Conservation (phyloP, 192 early-diverging fungal genomes). For the Entomortierella beljakovae region DNA sequence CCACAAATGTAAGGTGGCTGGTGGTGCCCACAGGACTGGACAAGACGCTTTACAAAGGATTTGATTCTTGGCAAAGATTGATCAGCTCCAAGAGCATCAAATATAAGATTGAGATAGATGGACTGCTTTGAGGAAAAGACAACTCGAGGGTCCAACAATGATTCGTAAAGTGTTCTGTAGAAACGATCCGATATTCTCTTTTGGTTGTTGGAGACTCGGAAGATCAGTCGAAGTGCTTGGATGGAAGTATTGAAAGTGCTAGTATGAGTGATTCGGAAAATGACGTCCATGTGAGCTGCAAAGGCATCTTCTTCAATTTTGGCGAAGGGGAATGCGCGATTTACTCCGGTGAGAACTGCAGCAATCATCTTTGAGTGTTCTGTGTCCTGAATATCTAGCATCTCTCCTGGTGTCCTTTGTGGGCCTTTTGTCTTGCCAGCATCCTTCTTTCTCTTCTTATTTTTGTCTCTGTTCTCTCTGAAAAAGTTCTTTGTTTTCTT, state of each 20-base stretch:
- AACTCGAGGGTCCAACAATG: slow-evolving; percentile 86
- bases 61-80: slow-evolving; percentile 70
- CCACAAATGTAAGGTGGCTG: slow-evolving; percentile 90
- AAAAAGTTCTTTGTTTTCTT: slow-evolving; percentile 45
- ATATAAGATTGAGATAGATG: slow-evolving; percentile 94
- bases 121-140: slow-evolving; percentile 86
- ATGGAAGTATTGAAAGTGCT: slow-evolving; percentile 94
- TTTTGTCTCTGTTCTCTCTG: slow-evolving; percentile 59
- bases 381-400: slow-evolving; percentile 64
- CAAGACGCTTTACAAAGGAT: slow-evolving; percentile 91
- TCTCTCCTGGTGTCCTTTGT: slow-evolving; percentile 47
- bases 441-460: slow-evolving; percentile 63
- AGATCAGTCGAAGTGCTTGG: slow-evolving; percentile 92
- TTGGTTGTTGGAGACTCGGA: slow-evolving; percentile 69
- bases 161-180: slow-evolving; percentile 92
- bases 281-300: slow-evolving; percentile 85
- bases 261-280: slow-evolving; percentile 92
- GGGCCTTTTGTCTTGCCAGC: slow-evolving; percentile 51
- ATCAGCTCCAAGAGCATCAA: slow-evolving; percentile 85
- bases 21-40: slow-evolving; percentile 81
- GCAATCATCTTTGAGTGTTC: slow-evolving; percentile 88
- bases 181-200: slow-evolving; percentile 82
- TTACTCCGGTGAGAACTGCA: slow-evolving; percentile 93
- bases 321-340: slow-evolving; percentile 93
- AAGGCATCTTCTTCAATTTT: slow-evolving; percentile 82